Percentiles rank a stretch among this genome's conserved stretches.
Evolutionary conservation across 805 yeast species (phyloP).

Genomic region (Metschnikowia continentalis): DNA sequence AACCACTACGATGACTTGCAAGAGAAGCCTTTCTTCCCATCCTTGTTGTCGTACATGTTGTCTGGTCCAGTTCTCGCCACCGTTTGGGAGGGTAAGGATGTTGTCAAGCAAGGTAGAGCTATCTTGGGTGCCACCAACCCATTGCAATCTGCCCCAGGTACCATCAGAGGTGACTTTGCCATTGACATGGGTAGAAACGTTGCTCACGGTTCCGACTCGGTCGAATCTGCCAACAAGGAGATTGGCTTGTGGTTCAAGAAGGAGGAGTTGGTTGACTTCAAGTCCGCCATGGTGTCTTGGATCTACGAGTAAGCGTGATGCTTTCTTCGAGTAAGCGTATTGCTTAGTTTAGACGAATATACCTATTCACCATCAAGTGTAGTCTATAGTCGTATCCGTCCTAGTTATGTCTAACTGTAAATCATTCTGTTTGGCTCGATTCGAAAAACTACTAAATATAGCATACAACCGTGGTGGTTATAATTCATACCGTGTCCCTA

Average conservation of each 20-base stretch:
- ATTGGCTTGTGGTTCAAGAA: conserved; percentile 96
- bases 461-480: too few relatives aligned
- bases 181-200: conserved; percentile 99
- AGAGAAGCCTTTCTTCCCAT: conserved; percentile 97
- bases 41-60: conserved; percentile 90
- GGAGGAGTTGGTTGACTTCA: conserved; percentile 93
- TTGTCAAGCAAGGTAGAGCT: conserved; percentile 96
- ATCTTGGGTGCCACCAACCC: conserved; percentile 99
- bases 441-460: too few relatives aligned
- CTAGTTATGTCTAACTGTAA: too few relatives aligned
- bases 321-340: background rate
- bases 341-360: background rate
- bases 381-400: background rate
- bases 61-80: conserved; percentile 99
- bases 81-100: conserved; percentile 99
- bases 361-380: background rate
- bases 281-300: conserved; percentile 81
- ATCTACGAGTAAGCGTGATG: conserved; percentile 72
- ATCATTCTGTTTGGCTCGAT: too few relatives aligned
- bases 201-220: conserved; percentile 99
- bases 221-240: conserved; percentile 95
- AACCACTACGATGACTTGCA: conserved; percentile 95
- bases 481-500: too few relatives aligned
- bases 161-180: conserved; percentile 99
- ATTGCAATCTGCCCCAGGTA: conserved; percentile 94